Conservation (phyloP, 441 rosid species). For the Sinapis alba region DNA sequence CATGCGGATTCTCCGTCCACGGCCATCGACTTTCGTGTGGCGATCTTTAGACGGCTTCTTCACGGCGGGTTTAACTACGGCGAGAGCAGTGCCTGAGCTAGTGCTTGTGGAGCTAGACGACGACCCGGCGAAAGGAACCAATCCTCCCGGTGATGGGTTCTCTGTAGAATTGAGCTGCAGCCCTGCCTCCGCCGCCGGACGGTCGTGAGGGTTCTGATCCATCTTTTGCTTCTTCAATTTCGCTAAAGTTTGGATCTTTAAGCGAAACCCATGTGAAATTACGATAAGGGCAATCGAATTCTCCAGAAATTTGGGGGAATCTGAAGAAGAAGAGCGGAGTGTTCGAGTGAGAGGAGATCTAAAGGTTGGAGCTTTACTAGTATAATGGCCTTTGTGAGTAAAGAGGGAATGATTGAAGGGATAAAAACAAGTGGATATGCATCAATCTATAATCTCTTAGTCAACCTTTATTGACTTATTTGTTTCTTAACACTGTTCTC, state of each 20-base stretch:
- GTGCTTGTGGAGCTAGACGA: conserved; percentile 43
- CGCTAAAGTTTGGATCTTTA: conserved; percentile 17
- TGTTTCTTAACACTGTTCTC: conserved; percentile 23
- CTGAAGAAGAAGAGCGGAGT: background rate
- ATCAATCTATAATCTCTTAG: conserved; percentile 7
- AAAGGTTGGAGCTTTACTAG: background rate
- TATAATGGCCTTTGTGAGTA: conserved; percentile 19
- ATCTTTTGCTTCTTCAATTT: conserved; percentile 29
- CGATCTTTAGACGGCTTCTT: conserved; percentile 53
- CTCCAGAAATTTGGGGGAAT: background rate
- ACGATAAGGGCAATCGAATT: background rate
- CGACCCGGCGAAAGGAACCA: conserved; percentile 28
- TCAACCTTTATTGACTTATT: conserved; percentile 40
- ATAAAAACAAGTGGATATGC: conserved; percentile 42
- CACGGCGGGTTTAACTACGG: conserved; percentile 46
- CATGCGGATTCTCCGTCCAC: conserved; percentile 53
- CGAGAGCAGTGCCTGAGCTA: conserved; percentile 44
- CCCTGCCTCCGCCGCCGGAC: conserved; percentile 34
- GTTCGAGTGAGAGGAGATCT: conserved; percentile 14
- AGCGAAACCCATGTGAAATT: conserved; percentile 18
- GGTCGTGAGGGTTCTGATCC: conserved; percentile 46
- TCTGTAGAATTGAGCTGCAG: conserved; percentile 35
- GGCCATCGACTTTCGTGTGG: conserved; percentile 59
- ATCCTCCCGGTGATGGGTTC: conserved; percentile 26
- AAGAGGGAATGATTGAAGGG: conserved; percentile 31